Evolutionary conservation across 2,329 filamentous ascomycete genomes (phyloP).

Genomic region (Cordyceps farinosa): DNA sequence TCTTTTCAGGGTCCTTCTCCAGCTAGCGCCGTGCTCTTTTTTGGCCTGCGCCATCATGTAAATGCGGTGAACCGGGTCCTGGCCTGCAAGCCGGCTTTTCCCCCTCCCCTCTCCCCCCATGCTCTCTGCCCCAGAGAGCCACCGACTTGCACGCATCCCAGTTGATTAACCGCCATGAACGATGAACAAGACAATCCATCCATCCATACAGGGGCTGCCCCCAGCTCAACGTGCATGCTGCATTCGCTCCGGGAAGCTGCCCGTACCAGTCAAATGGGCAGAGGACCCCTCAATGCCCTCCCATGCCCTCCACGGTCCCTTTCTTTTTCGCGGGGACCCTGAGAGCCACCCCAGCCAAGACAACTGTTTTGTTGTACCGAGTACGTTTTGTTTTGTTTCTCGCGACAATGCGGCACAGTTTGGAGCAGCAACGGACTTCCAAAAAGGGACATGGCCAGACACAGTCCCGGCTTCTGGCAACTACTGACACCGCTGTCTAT

Average conservation of each 20-base stretch:
- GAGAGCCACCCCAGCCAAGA: background rate
- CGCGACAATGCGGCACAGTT: background rate
- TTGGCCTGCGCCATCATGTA: background rate
- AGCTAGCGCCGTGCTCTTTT: background rate
- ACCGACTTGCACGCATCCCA: too few relatives aligned
- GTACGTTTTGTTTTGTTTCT: slow-evolving; percentile 6
- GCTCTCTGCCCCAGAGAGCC: background rate
- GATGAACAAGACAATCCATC: background rate
- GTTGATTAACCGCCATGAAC: slow-evolving; percentile 7
- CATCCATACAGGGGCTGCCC: slow-evolving; percentile 2
- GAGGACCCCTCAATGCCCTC: background rate
- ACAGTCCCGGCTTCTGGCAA: background rate
- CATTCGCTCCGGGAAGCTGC: slow-evolving; percentile 7
- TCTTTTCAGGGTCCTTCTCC: slow-evolving; percentile 4
- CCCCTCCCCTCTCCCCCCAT: background rate
- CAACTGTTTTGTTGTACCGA: background rate
- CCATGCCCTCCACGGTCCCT: background rate
- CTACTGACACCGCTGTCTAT: background rate
- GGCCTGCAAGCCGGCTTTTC: background rate
- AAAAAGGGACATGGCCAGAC: background rate
- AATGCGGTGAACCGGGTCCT: slow-evolving; percentile 17
- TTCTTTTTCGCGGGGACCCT: slow-evolving; percentile 8
- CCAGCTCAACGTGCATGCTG: slow-evolving; percentile 15
- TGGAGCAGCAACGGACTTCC: background rate
- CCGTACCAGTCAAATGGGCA: background rate